Conservation (phyloP, 345 rosid genomes). For the Eucalyptus regnans region DNA sequence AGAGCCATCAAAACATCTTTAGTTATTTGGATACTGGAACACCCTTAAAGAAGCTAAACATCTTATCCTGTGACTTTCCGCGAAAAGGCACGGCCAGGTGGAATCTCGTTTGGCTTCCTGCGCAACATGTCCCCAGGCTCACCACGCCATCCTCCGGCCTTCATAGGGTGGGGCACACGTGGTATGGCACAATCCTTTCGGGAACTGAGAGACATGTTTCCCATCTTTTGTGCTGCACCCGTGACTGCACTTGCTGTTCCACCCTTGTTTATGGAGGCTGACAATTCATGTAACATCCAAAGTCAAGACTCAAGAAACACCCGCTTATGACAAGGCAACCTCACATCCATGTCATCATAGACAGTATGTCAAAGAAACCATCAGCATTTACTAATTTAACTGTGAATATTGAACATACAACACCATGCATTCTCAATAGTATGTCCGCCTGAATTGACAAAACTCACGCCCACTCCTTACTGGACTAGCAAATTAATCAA, state of each 20-base stretch:
- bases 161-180: conserved; percentile 39
- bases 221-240: conserved; percentile 37
- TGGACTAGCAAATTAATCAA: background rate
- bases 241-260: conserved; percentile 24
- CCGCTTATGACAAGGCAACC: background rate
- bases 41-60: background rate
- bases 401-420: background rate
- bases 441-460: background rate
- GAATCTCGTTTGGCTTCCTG: conserved; percentile 35
- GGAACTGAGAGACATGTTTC: conserved; percentile 32
- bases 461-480: background rate
- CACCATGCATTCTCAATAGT: background rate
- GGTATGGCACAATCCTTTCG: conserved; percentile 16
- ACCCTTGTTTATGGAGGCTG: conserved; percentile 27
- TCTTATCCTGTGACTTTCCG: conserved; percentile 46
- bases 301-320: background rate
- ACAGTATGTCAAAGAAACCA: background rate
- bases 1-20: background rate
- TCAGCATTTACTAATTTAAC: background rate
- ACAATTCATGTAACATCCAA: background rate
- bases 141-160: conserved; percentile 53
- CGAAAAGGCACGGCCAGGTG: conserved; percentile 17
- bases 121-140: conserved; percentile 35
- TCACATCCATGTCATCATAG: background rate
- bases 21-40: background rate